Conservation (phyloP, 202 grass and related monocot genomes). For the Miscanthus sacchariflorus region DNA sequence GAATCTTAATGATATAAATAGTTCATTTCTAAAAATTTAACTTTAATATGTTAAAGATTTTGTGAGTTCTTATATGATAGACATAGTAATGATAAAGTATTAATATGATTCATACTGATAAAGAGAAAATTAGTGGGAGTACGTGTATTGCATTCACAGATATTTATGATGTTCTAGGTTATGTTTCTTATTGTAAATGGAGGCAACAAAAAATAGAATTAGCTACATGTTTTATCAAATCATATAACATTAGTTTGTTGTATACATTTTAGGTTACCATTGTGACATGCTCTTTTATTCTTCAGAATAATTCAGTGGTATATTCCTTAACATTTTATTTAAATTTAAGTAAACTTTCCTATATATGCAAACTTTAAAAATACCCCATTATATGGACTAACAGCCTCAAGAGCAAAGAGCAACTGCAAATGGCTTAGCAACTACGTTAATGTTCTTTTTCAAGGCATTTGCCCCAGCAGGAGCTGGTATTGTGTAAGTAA, state of each 20-base stretch:
- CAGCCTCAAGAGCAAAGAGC: constrained; percentile 79
- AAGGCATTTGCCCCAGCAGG: constrained; percentile 72
- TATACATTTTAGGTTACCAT: constrained; percentile 48
- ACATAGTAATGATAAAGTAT: too few species aligned
- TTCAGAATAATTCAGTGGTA: constrained; percentile 91
- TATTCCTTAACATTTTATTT: background rate
- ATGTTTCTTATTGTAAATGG: background rate
- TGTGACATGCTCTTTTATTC: constrained; percentile 64
- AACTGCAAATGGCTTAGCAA: constrained; percentile 77
- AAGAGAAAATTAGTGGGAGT: background rate
- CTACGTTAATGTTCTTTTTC: constrained; percentile 72
- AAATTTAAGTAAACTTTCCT: background rate
- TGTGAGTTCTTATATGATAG: too few species aligned
- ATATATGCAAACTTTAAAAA: background rate
- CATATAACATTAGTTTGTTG: background rate
- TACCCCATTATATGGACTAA: background rate
- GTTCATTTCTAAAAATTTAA: background rate
- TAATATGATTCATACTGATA: background rate
- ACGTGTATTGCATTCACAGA: background rate
- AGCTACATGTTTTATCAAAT: background rate
- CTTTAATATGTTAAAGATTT: background rate
- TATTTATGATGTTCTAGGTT: background rate
- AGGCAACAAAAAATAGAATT: background rate
- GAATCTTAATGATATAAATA: too few species aligned
- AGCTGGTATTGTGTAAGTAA: constrained; percentile 71